These are phyloP conservation scores for Cercophora samala DNA, from an alignment of 495 filamentous ascomycete species.

Conservation along the genomic window DNA sequence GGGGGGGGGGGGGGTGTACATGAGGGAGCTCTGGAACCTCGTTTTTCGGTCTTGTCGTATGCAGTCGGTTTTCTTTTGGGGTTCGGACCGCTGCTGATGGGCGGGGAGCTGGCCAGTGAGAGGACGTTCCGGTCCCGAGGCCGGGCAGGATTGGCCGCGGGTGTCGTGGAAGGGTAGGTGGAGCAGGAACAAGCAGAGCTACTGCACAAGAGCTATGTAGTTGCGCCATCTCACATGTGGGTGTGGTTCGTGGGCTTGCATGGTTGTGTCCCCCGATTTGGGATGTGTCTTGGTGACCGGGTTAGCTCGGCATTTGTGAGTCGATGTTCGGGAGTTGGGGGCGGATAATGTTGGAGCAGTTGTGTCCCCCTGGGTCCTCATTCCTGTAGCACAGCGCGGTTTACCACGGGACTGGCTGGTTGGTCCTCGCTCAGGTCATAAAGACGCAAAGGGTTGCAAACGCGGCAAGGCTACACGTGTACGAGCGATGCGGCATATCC, in stretches of 20 bases:
- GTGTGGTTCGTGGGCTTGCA: neutral
- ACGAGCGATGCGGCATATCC: neutral
- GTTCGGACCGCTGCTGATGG: neutral
- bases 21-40: neutral
- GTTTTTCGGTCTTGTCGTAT: too few relatives aligned
- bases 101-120: neutral
- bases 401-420: neutral
- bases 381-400: too few relatives aligned
- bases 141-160: neutral
- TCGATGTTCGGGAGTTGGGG: neutral
- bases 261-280: neutral
- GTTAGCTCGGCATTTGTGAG: neutral
- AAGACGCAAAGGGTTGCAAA: too few relatives aligned
- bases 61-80: too few relatives aligned
- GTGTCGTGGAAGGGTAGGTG: neutral
- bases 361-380: neutral
- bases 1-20: neutral
- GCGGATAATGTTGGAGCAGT: too few relatives aligned
- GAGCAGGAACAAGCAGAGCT: neutral
- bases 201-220: too few relatives aligned
- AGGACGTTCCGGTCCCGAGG: neutral
- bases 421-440: neutral
- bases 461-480: neutral
- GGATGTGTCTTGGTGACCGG: neutral
- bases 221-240: neutral